These are phyloP conservation scores for Alnus glutinosa DNA, from an alignment of 306 rosid genomes.

Conservation along the genomic window DNA sequence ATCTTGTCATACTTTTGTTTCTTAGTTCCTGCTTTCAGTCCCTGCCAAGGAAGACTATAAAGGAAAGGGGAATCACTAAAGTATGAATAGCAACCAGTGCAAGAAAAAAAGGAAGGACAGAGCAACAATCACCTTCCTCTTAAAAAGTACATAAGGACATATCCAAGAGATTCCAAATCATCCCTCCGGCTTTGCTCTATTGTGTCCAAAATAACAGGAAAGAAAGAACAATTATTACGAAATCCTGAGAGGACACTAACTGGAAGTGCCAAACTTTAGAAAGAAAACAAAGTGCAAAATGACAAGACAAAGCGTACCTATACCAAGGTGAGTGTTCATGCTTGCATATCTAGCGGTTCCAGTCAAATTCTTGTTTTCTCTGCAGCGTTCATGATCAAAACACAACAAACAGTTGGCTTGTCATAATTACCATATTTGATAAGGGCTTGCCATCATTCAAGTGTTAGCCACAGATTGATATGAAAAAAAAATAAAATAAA, in stretches of 20 bases:
- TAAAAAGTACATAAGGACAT: conserved; percentile 86
- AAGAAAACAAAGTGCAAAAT: conserved; percentile 19
- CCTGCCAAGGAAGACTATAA: conserved; percentile 97
- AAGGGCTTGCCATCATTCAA: not conserved
- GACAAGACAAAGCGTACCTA: conserved; percentile 49
- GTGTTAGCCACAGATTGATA: not conserved
- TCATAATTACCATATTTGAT: not conserved
- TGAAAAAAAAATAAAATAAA: not conserved
- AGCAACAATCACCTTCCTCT: conserved; percentile 84
- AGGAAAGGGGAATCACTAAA: conserved; percentile 31
- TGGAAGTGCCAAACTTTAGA: conserved; percentile 14
- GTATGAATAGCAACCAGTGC: conserved; percentile 18
- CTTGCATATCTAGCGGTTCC: conserved; percentile 99
- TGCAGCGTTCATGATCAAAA: conserved; percentile 40
- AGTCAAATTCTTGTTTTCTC: conserved; percentile 96
- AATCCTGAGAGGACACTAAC: conserved; percentile 31
- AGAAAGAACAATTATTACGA: conserved; percentile 24
- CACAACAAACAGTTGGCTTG: not conserved
- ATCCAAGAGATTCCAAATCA: conserved; percentile 98
- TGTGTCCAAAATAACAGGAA: conserved; percentile 38
- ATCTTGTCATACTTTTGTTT: conserved; percentile 91
- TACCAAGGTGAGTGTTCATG: conserved; percentile 95
- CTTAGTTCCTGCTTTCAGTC: conserved; percentile 95
- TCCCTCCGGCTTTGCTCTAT: conserved; percentile 97
- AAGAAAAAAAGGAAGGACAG: conserved; percentile 21